Conservation (phyloP, 2,329 filamentous ascomycete genomes). For the Colletotrichum tabaci region DNA sequence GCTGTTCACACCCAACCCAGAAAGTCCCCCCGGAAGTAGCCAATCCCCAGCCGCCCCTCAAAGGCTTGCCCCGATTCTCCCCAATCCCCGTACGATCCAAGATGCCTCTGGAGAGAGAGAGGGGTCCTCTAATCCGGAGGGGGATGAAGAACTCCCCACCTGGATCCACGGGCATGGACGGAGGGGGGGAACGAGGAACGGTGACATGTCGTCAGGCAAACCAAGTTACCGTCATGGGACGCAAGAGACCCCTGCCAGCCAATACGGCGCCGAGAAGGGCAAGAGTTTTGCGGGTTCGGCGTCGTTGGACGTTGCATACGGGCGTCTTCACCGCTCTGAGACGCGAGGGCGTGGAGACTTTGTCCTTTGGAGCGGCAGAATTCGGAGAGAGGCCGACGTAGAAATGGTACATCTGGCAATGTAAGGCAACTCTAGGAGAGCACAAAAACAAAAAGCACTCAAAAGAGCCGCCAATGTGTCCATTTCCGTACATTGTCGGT, state of each 20-base stretch:
- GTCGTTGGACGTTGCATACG: constrained; percentile 15
- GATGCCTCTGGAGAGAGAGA: constrained; percentile 37
- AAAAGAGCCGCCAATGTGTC: constrained; percentile 38
- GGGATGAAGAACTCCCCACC: constrained; percentile 17
- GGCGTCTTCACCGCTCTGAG: constrained; percentile 35
- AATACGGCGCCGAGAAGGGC: constrained; percentile 33
- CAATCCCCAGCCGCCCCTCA: constrained; percentile 38
- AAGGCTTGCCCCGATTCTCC: constrained; percentile 36
- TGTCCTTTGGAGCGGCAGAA: constrained; percentile 30
- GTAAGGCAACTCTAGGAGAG: not conserved
- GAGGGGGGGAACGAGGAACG: not conserved
- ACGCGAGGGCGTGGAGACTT: constrained; percentile 31
- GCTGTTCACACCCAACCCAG: constrained; percentile 40
- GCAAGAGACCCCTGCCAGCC: constrained; percentile 6
- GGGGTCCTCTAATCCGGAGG: constrained; percentile 22
- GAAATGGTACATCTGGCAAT: not conserved
- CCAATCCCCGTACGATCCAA: constrained; percentile 42
- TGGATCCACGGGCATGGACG: constrained; percentile 29
- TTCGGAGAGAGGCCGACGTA: constrained; percentile 36
- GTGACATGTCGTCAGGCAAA: constrained; percentile 35
- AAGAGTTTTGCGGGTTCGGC: constrained; percentile 13
- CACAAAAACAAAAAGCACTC: not conserved
- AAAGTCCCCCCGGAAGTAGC: constrained; percentile 16
- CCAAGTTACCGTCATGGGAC: constrained; percentile 29
- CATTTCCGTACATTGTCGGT: constrained; percentile 35